Evolutionary conservation across 371 early-diverging fungal species (phyloP), one percentile per base, ranked within the genome.

Genomic region (Fennellomyces sp.): DNA sequence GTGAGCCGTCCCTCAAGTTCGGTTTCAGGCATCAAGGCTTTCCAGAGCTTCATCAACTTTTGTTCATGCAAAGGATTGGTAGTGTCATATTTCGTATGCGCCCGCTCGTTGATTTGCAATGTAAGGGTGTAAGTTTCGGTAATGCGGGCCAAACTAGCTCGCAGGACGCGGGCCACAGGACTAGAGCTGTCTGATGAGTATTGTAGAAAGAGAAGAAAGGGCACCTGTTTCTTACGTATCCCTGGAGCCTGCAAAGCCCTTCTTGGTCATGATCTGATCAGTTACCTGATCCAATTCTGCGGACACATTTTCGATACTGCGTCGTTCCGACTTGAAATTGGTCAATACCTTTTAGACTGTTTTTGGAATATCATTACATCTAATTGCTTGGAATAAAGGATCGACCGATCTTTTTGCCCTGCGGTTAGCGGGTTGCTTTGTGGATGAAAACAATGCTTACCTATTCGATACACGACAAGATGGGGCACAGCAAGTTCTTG

Each of bases 11-110:
- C 56, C 8, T 64, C 60, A 15, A 91, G 66, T 42, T 75, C 62
- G 26, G 83, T 81, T 38, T 81, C 66, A 0, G 91, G 92, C 76
- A 81, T 85, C 51, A 91, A 70, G 6, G 75, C 48, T 1, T 82
- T 75, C 92, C 92, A 94, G n/a, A 94, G 62, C 86, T 84, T 71
- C n/a, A 85, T 31, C 45, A 94, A 68, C 56, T 85, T 84, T 57
- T 78, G 64, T 62, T 91, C 93, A 62, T 92, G 91, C 1, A 73
- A 55, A 19, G 70, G 60, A 57, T 89, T 87, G 5, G 73, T 73
- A 3, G 81, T 55, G 52, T 91, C 91, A 60, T 87, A 94, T 50
- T 79, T 82, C 7, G 90, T 89, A n/a, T 81, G 76, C 0, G 86
- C 84, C 7, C 86, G 78, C 12, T 75, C 76, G 49, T 88, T 89